Conservation (phyloP, 306 rosid species). For the Styphnolobium japonicum region DNA sequence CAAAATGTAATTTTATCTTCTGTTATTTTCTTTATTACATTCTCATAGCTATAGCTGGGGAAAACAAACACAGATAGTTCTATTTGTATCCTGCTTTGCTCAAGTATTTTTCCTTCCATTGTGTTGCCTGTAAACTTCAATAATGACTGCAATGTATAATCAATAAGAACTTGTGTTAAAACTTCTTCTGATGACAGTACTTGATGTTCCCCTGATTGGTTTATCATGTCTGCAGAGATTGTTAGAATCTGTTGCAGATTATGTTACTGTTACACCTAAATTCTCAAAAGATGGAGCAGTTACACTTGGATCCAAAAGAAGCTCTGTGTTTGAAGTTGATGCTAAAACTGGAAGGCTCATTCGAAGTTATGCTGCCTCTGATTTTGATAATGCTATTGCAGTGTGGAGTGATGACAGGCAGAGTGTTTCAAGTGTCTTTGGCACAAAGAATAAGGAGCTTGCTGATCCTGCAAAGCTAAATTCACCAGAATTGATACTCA, state of each 20-base stretch:
- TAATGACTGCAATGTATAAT: background rate
- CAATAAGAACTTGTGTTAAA: background rate
- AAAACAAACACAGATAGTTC: background rate
- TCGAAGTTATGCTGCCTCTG: conserved; percentile 27
- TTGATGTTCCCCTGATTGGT: background rate
- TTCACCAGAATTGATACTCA: conserved; percentile 31
- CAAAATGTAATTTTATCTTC: background rate
- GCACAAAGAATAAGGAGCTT: conserved; percentile 28
- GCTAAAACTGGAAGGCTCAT: conserved; percentile 48
- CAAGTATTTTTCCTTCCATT: background rate
- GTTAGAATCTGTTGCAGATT: conserved; percentile 1
- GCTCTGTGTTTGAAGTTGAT: conserved; percentile 59
- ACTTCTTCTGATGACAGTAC: background rate
- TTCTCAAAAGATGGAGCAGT: conserved; percentile 54
- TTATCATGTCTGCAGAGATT: conserved; percentile 6
- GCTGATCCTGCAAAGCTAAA: conserved; percentile 21
- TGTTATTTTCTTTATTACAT: background rate
- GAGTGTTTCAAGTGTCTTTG: background rate
- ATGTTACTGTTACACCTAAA: conserved; percentile 45
- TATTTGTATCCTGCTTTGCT: background rate
- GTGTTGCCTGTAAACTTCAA: background rate
- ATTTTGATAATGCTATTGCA: conserved; percentile 17
- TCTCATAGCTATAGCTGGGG: background rate
- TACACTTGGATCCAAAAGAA: conserved; percentile 53
- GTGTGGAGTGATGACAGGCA: conserved; percentile 10